Evolutionary conservation across 345 rosid genomes (phyloP), one percentile per base, ranked within the genome.

Genomic region (Eutrema yunnanense): DNA sequence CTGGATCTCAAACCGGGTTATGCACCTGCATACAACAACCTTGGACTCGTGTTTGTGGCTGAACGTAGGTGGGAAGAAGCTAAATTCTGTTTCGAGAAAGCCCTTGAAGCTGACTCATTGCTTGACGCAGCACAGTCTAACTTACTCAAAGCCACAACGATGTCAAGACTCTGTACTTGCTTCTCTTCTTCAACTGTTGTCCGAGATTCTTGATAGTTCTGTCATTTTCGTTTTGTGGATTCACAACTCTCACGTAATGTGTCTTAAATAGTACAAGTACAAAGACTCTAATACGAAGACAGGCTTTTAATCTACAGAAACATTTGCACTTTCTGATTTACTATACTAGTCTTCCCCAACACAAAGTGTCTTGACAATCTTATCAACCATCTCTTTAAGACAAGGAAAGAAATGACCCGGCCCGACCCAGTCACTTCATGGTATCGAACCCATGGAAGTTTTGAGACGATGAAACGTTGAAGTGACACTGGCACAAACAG

Each of bases 121-220:
- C 88, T 95, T 77, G 99, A 95, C 77, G 89, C 88, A 57, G 96
- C 99, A n/a, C 88, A 88, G 67, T 95, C 99, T 65, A 95, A 95
- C 83, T 67, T 78, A 78, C 80, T 83, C 52, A 85, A 85, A 74
- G 80, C 84, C 3, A 75, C 70, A 74, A 40, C 84, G 59, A 67
- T 83, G 82, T 78, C 82, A 19, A 73, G 71, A 78, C 64, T 79
- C 60, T 75, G 81, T 69, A 54, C 78, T 36, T 80, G 80, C 60
- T 68, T 76, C 48, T 60, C 85, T 38, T 75, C 75, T 47, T 63
- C 67, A 38, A 55, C 66, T 56, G 60, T 48, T 76, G 75, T 76
- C 38, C 46, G 53, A 32, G 79, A 76, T 76, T 63, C 66, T 40
- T 76, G 48, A 75, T 26, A 27, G 27, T 26, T 10, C 8, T 63